Conservation (phyloP, 768 basidiomycete genomes). For the Albatrellus ellisii region DNA sequence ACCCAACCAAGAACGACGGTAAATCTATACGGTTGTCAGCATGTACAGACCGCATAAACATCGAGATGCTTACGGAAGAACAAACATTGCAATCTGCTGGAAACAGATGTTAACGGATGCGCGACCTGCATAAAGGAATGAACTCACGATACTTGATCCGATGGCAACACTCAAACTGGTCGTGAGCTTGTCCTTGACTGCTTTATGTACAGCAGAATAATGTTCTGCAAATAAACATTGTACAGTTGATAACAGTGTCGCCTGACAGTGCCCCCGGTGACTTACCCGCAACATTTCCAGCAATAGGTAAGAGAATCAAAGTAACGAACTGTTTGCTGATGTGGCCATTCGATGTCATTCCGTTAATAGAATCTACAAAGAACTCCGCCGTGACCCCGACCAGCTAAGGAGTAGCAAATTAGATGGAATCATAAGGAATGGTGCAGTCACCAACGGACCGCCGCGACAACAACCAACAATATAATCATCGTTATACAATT, state of each 20-base stretch:
- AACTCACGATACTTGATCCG: slow-evolving; percentile 64
- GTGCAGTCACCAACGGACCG: slow-evolving; percentile 17
- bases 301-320: slow-evolving; percentile 79
- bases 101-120: not conserved
- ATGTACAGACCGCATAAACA: not conserved
- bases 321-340: slow-evolving; percentile 80
- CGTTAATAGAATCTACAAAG: slow-evolving; percentile 74
- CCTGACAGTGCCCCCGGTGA: slow-evolving; percentile 2
- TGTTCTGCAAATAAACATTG: slow-evolving; percentile 46
- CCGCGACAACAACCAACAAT: slow-evolving; percentile 25
- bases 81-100: slow-evolving; percentile 77
- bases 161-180: slow-evolving; percentile 82
- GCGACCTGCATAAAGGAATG: not conserved
- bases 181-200: slow-evolving; percentile 81
- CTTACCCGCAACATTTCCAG: slow-evolving; percentile 75
- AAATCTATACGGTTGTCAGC: slow-evolving; percentile 29
- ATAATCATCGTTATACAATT: slow-evolving; percentile 21
- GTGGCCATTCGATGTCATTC: slow-evolving; percentile 38
- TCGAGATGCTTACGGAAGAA: slow-evolving; percentile 52
- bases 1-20: slow-evolving; percentile 72
- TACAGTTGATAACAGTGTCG: slow-evolving; percentile 3
- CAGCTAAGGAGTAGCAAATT: slow-evolving; percentile 15
- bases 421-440: not conserved
- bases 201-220: slow-evolving; percentile 82
- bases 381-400: slow-evolving; percentile 43